Conservation (phyloP, 2,329 filamentous ascomycete genomes). For the Epichloe typhina region DNA sequence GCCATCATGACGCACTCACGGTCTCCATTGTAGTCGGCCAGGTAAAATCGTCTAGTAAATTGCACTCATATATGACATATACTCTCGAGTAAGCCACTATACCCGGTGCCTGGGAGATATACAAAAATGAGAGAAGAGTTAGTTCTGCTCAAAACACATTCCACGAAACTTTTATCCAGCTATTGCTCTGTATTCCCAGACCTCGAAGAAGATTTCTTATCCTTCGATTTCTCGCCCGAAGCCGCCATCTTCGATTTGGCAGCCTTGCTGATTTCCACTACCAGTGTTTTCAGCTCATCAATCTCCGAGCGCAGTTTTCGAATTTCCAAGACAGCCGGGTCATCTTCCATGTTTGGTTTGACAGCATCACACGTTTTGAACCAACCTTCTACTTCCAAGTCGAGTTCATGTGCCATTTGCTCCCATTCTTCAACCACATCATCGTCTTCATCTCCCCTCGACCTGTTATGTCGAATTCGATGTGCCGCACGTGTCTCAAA, state of each 20-base stretch:
- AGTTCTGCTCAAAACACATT: background rate
- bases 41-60: background rate
- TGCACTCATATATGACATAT: background rate
- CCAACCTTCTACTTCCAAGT: constrained; percentile 81
- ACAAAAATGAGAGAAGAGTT: background rate
- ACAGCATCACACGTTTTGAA: constrained; percentile 61
- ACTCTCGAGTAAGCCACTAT: background rate
- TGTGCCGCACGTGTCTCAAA: constrained; percentile 54
- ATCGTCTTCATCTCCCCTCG: constrained; percentile 76
- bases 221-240: background rate
- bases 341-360: constrained; percentile 70
- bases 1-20: background rate
- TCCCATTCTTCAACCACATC: constrained; percentile 90
- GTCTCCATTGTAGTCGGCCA: background rate
- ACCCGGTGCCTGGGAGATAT: background rate
- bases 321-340: constrained; percentile 61
- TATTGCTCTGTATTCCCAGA: background rate
- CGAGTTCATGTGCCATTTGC: constrained; percentile 55
- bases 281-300: constrained; percentile 38
- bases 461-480: constrained; percentile 59
- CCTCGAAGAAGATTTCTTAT: background rate
- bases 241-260: background rate
- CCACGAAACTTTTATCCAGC: too few species aligned
- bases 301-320: constrained; percentile 45
- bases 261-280: constrained; percentile 19